Evolutionary conservation across 1,284 basidiomycete species (phyloP).

Genomic region (Tylopilus sp.): DNA sequence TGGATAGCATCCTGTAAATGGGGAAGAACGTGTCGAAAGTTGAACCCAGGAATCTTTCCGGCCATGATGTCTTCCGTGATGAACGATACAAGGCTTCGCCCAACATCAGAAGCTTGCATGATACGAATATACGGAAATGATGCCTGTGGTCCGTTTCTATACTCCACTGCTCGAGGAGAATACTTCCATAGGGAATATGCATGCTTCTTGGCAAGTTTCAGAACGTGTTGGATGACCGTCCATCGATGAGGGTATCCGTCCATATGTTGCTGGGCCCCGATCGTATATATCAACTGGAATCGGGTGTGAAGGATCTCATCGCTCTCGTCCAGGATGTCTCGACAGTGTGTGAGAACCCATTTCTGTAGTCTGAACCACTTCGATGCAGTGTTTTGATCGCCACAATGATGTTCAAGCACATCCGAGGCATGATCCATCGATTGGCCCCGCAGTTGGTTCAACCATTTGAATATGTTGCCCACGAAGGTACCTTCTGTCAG

Average conservation of each 20-base stretch:
- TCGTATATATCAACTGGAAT: conserved; percentile 56
- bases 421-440: no score
- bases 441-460: no score
- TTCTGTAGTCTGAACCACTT: no score
- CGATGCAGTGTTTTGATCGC: no score
- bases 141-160: no score
- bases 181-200: conserved; percentile 9
- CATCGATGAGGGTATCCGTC: conserved; percentile 59
- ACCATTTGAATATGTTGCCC: no score
- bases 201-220: conserved; percentile 35
- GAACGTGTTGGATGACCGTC: conserved; percentile 52
- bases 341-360: no score
- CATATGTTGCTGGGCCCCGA: conserved; percentile 49
- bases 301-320: conserved; percentile 50
- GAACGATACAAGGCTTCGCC: conserved; percentile 27
- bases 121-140: conserved; percentile 47
- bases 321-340: conserved; percentile 48
- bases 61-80: conserved; percentile 38
- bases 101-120: conserved; percentile 24
- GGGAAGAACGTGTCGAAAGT: conserved; percentile 23
- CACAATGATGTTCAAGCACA: no score
- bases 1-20: conserved; percentile 23
- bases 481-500: no score
- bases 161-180: no score
- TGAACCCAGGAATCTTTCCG: conserved; percentile 29